Percentiles rank a stretch among this genome's conserved stretches.
Conservation (phyloP, 768 basidiomycete genomes). For the Mycena alexandri region DNA sequence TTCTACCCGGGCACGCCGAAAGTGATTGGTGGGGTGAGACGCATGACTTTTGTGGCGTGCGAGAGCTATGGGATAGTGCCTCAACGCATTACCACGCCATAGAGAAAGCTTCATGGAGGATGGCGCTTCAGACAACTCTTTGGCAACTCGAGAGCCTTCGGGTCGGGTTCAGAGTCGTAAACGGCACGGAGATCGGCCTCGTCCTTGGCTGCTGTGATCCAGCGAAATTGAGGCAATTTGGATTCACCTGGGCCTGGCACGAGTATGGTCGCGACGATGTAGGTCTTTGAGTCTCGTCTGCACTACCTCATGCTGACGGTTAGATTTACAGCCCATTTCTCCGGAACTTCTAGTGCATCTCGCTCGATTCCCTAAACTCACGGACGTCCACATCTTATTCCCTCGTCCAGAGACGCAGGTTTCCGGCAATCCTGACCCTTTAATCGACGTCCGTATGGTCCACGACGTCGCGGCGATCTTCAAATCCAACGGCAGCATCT, state of each 20-base stretch:
- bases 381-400: too few relatives aligned
- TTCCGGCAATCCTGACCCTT: too few relatives aligned
- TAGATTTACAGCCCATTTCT: too few relatives aligned
- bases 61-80: conserved; percentile 29
- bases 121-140: conserved; percentile 20
- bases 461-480: too few relatives aligned
- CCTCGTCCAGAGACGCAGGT: too few relatives aligned
- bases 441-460: too few relatives aligned
- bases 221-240: conserved; percentile 19
- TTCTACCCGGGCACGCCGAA: conserved; percentile 9
- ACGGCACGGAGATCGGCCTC: background rate
- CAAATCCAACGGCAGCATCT: too few relatives aligned
- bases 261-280: conserved; percentile 16
- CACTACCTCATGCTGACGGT: too few relatives aligned
- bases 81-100: conserved; percentile 17
- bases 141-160: conserved; percentile 35
- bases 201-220: conserved; percentile 23
- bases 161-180: conserved; percentile 17
- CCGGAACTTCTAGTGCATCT: too few relatives aligned
- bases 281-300: too few relatives aligned
- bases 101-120: conserved; percentile 28
- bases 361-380: too few relatives aligned
- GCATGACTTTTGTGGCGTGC: background rate
- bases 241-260: conserved; percentile 15
- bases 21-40: background rate